These are phyloP conservation scores for Tuber aestivum DNA, from an alignment of 495 filamentous ascomycete genomes.

Conservation along the genomic window DNA sequence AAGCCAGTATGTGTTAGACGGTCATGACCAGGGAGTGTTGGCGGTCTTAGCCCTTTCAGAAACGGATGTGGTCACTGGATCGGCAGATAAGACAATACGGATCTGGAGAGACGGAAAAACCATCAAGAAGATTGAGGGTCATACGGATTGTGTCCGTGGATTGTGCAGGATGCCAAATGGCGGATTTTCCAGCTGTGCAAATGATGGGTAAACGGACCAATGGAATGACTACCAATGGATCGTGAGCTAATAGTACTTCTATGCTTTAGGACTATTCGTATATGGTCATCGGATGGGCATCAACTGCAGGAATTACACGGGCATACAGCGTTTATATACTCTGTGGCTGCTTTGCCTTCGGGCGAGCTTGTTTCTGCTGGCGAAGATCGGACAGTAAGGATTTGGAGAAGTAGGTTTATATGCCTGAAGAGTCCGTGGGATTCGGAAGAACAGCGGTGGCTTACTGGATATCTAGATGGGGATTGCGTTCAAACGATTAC, in stretches of 20 bases:
- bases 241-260: conserved; percentile 18
- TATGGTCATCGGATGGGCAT: conserved; percentile 73
- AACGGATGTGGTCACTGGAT: conserved; percentile 79
- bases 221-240: background rate
- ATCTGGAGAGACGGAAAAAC: conserved; percentile 68
- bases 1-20: conserved; percentile 61
- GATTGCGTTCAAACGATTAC: conserved; percentile 93
- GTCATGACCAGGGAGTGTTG: conserved; percentile 80
- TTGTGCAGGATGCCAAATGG: conserved; percentile 72
- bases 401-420: conserved; percentile 64
- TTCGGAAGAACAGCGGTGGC: background rate
- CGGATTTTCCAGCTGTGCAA: conserved; percentile 41
- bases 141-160: conserved; percentile 73
- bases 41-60: conserved; percentile 77
- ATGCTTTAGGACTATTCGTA: conserved; percentile 52
- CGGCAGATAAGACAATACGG: conserved; percentile 82
- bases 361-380: conserved; percentile 87
- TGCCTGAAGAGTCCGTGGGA: background rate
- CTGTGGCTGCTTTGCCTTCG: conserved; percentile 65
- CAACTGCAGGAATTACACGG: conserved; percentile 69
- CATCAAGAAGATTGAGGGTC: conserved; percentile 62
- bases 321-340: conserved; percentile 95
- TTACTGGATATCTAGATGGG: conserved; percentile 24
- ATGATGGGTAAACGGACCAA: conserved; percentile 35
- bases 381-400: conserved; percentile 82